Conservation (phyloP, 2,329 filamentous ascomycete genomes). For the Claviceps cyperi region DNA sequence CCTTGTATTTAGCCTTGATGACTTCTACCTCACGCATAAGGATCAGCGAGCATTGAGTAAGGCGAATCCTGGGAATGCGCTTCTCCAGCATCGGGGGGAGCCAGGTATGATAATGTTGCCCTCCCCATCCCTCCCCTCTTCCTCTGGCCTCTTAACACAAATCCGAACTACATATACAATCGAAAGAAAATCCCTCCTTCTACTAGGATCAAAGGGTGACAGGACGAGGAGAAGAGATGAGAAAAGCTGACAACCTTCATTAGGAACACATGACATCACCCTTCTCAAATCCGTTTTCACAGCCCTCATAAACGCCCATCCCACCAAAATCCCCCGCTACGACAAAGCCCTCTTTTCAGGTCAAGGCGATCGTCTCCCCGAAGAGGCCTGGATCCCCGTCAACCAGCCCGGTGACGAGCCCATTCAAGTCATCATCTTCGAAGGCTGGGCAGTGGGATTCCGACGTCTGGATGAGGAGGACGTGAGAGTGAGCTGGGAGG, state of each 20-base stretch:
- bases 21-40: slow-evolving; percentile 68
- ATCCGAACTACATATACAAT: too few species aligned
- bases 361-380: slow-evolving; percentile 58
- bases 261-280: slow-evolving; percentile 57
- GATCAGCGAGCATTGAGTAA: slow-evolving; percentile 52
- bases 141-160: neutral
- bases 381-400: slow-evolving; percentile 45
- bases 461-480: slow-evolving; percentile 41
- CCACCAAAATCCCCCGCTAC: slow-evolving; percentile 54
- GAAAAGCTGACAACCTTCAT: neutral
- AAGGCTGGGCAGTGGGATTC: slow-evolving; percentile 89
- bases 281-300: slow-evolving; percentile 50
- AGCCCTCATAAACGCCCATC: slow-evolving; percentile 35
- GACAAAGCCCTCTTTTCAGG: slow-evolving; percentile 70
- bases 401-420: slow-evolving; percentile 33
- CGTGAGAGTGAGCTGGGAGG: slow-evolving; percentile 36
- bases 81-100: slow-evolving; percentile 71
- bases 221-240: neutral
- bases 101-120: slow-evolving; percentile 36
- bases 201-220: neutral
- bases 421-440: slow-evolving; percentile 60
- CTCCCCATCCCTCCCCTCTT: neutral
- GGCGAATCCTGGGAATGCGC: slow-evolving; percentile 52
- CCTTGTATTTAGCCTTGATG: slow-evolving; percentile 70
- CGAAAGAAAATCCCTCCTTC: too few species aligned